A percentile compares a stretch with the other conserved stretches of the same genome.
These are phyloP conservation scores for Ogataea dorogensis DNA, from an alignment of 805 yeast genomes.

Conservation along the genomic window DNA sequence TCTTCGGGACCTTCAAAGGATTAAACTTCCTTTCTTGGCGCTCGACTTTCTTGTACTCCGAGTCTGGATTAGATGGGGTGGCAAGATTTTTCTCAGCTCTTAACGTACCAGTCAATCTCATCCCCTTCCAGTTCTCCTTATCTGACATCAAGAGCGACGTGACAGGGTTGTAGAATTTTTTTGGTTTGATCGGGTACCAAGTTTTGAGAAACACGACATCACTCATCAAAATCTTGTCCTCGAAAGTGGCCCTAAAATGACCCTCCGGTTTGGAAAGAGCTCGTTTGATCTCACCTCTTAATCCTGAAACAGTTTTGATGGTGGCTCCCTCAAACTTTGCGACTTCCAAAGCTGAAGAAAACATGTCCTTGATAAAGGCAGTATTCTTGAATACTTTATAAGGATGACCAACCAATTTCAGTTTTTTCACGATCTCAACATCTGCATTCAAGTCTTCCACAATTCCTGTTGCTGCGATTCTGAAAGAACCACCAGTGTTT, in stretches of 20 bases:
- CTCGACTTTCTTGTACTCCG: conserved; percentile 68
- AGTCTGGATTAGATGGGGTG: conserved; percentile 56
- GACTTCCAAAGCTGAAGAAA: conserved; percentile 85
- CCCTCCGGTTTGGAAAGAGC: conserved; percentile 96
- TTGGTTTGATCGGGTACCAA: conserved; percentile 93
- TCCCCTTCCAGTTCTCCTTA: conserved; percentile 91
- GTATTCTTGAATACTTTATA: conserved; percentile 92
- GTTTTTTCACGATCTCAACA: conserved; percentile 90
- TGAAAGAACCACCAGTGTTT: conserved; percentile 83
- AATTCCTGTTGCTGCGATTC: conserved; percentile 96
- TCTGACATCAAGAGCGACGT: conserved; percentile 77
- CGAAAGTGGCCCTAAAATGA: conserved; percentile 92
- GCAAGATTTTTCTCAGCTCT: conserved; percentile 70
- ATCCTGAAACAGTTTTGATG: conserved; percentile 94
- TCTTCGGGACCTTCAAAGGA: conserved; percentile 80
- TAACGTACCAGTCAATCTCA: conserved; percentile 92
- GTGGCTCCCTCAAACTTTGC: conserved; percentile 98
- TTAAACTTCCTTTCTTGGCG: conserved; percentile 83
- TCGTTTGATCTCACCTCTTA: conserved; percentile 94
- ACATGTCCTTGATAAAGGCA: conserved; percentile 97
- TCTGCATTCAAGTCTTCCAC: conserved; percentile 89
- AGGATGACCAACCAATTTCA: conserved; percentile 94
- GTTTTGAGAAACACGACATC: conserved; percentile 89
- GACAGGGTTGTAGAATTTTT: conserved; percentile 93
- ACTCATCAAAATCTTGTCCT: conserved; percentile 87